Conservation (phyloP, 2,329 filamentous ascomycete species). For the Pseudogymnoascus sp. region DNA sequence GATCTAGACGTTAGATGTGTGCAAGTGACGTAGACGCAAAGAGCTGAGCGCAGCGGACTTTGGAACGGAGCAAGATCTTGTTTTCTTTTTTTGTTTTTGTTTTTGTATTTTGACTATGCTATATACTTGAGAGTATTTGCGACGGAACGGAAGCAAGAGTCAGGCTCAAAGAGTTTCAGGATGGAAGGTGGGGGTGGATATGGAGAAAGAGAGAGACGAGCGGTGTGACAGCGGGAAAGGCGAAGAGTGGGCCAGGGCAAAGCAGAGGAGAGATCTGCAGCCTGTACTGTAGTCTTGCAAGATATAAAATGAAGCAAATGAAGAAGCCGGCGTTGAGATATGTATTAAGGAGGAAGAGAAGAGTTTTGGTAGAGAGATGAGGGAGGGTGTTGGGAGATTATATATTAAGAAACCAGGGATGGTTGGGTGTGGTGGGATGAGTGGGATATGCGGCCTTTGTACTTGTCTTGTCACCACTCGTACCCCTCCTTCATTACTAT, state of each 20-base stretch:
- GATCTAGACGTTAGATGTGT: conserved; percentile 22
- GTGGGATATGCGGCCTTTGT: conserved; percentile 6
- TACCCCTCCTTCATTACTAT: background rate
- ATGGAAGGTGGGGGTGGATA: conserved; percentile 12
- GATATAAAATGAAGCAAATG: conserved; percentile 2
- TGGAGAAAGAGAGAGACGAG: conserved; percentile 13
- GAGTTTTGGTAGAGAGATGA: background rate
- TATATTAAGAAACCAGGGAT: background rate
- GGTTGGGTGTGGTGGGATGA: conserved; percentile 8
- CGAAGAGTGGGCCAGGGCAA: background rate
- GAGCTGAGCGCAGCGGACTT: conserved; percentile 26
- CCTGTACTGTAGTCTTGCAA: conserved; percentile 9
- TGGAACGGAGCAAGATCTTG: conserved; percentile 23
- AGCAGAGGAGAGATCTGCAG: conserved; percentile 11
- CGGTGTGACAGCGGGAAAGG: conserved; percentile 11
- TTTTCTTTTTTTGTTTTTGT: conserved; percentile 19
- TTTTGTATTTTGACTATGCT: conserved; percentile 46
- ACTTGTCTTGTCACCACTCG: background rate
- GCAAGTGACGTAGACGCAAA: conserved; percentile 11
- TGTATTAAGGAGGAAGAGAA: conserved; percentile 1
- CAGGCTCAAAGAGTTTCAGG: conserved; percentile 21
- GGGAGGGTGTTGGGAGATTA: conserved; percentile 3
- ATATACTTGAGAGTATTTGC: conserved; percentile 32
- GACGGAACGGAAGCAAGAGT: conserved; percentile 20
- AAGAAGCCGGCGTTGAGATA: conserved; percentile 6